Evolutionary conservation across 257 asterid species (phyloP), one percentile per base, ranked within the genome.

Genomic region (Jacaranda mimosifolia): DNA sequence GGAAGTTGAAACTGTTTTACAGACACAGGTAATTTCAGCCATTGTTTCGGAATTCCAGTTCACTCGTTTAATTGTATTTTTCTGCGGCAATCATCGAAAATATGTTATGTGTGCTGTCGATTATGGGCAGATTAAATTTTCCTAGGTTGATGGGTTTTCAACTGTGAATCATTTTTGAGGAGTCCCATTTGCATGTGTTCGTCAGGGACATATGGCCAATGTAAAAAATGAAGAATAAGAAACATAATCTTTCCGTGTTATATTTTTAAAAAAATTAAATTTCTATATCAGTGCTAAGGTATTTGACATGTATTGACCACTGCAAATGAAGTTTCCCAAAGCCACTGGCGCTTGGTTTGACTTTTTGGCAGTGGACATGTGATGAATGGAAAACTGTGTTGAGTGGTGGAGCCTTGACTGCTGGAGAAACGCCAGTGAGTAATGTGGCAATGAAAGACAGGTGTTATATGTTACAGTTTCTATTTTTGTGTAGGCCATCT

Each of bases 1-100:
- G 90, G 99, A 96, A 84, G 91, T 85, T 35, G 94, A 93, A 87
- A 90, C 89, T 7, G 92, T 96, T 75, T 82, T 96, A 69, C 99
- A 96, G 78, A 85, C 95, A 46, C 99, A 93, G 99, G 98, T 91
- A 84, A 51, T 70, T 2, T 77, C 32, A n/a, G 58, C 51, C 48
- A 9, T 15, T 59, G 45, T 76, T 63, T 72, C 0, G 74, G 19
- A 64, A 6, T 56, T 72, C 9, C 64, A 18, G 36, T 49, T 77
- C 7, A 38, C 26, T 77, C 5, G 5, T 15, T 14, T 68, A 35
- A 46, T 7, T 18, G 9, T 58, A 32, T 3, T 43, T 17, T 55
- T 17, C 1, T 57, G 18, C 10, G 67, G 19, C 35, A n/a, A 40
- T 62, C 39, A 3, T 74, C 38, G 70, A 4, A 21, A 26, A 42